Base-by-base conservation (phyloP, 257 asterid species). In the Penstemon eatonii region DNA sequence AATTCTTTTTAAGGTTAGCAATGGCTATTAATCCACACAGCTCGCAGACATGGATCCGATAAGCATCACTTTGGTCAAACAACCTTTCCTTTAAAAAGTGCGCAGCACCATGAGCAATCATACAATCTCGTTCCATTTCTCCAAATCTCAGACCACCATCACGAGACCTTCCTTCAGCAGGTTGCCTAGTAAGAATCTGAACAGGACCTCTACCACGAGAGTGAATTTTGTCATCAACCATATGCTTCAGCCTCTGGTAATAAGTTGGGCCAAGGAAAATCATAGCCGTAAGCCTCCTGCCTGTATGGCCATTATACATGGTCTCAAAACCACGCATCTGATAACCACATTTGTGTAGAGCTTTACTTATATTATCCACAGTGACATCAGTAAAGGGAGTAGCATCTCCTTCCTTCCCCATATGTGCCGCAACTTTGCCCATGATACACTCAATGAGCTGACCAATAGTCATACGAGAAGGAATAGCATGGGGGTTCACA, bases 151-250 rank as follows among this genome's bases (percentile, higher is more conserved):
- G 95, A 61, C 99, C 99, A 57, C 99, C 99, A 69, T 93, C 99
- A 73, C 97, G 91, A 4, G 99, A 90, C 33, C 99, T 78, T 39
- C 99, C 99, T 71, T 93, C 99, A 3, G 96, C 99, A 40, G 99
- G 99, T 51, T 93, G 97, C 83, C 97, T 84, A 0, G 99, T 93
- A 61, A 93, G 95, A 56, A 90, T 93, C 75, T 93, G 97, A 19
- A 90, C 96, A 0, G 99, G 99, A 11, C 97, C 97, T 77, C 99
- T 82, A n/a, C 99, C 99, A 57, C 97, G 89, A 13, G 96, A 93
- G 76, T 93, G 99, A 50, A 90, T 93, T 71, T 90, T 93, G 79
- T 93, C 99, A 38, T 90, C 97, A 40, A 93, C 97, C 99, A 90
- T 93, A 52, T 93, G 99, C 87, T 93, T 93, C 80, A 93, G 82